Evolutionary conservation across 805 yeast genomes (phyloP).

Genomic region (Candida ulmi): DNA sequence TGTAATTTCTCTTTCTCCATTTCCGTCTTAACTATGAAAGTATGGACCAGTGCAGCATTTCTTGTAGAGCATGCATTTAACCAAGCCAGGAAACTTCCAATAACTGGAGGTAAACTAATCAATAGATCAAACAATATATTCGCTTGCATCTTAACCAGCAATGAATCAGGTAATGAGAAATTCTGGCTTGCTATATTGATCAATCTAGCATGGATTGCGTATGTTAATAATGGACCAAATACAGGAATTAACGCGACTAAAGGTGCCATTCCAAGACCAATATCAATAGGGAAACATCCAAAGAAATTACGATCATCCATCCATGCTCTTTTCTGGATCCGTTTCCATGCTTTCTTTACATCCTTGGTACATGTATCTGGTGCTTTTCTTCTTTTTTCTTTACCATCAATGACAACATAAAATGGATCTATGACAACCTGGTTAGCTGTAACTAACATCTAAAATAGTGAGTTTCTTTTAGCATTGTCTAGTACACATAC

Average conservation of each 20-base stretch:
- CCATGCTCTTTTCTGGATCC: conserved; percentile 79
- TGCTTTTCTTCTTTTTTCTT: conserved; percentile 49
- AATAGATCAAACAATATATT: conserved; percentile 71
- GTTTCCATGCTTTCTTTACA: conserved; percentile 68
- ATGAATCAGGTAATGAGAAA: conserved; percentile 49
- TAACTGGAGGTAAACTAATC: conserved; percentile 70
- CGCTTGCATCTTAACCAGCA: conserved; percentile 67
- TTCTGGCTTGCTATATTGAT: conserved; percentile 53
- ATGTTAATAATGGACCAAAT: conserved; percentile 82
- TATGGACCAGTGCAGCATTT: conserved; percentile 78
- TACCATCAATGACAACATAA: conserved; percentile 47
- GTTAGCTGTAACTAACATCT: too few species aligned
- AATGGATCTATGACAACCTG: conserved; percentile 54
- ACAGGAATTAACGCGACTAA: conserved; percentile 67
- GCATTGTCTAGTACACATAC: conserved; percentile 14
- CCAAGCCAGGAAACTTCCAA: conserved; percentile 79
- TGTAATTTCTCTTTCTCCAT: too few species aligned
- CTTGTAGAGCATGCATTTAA: conserved; percentile 81
- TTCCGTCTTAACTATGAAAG: conserved; percentile 15
- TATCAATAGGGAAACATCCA: conserved; percentile 70
- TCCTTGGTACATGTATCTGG: conserved; percentile 52
- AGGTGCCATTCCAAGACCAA: conserved; percentile 79
- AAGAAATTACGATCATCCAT: conserved; percentile 75
- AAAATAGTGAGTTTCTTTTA: too few species aligned
- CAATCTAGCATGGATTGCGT: conserved; percentile 66